Evolutionary conservation across 495 filamentous ascomycete genomes (phyloP).

Genomic region (Penicillium ochrochloron): DNA sequence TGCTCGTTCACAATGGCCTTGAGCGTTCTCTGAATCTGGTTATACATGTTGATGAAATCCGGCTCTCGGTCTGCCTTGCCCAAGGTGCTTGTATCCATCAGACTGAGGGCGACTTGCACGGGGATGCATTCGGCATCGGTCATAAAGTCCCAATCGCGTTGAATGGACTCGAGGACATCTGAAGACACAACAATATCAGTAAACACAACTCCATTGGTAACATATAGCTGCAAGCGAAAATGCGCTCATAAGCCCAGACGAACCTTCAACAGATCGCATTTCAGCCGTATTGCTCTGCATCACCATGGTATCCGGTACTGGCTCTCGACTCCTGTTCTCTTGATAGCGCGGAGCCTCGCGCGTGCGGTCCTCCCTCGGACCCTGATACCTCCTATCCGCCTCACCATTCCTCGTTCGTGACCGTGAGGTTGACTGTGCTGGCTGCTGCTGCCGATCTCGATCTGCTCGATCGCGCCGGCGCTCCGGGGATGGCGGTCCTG

Average conservation of each 20-base stretch:
- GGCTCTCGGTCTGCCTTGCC: constrained; percentile 86
- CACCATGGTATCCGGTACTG: constrained; percentile 18
- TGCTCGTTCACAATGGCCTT: constrained; percentile 98
- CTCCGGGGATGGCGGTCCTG: constrained; percentile 37
- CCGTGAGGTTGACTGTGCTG: constrained; percentile 38
- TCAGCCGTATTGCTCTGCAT: constrained; percentile 24
- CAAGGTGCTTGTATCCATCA: constrained; percentile 92
- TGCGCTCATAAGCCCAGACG: constrained; percentile 11
- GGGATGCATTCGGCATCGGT: constrained; percentile 83
- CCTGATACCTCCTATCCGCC: constrained; percentile 32
- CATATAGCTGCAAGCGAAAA: background rate
- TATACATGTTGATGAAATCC: constrained; percentile 79
- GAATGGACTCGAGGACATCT: constrained; percentile 73
- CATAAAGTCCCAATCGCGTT: constrained; percentile 91
- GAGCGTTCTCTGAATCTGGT: constrained; percentile 84
- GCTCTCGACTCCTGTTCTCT: constrained; percentile 32
- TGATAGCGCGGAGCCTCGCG: constrained; percentile 31
- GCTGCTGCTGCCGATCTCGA: constrained; percentile 39
- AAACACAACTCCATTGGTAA: background rate
- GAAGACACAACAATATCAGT: background rate
- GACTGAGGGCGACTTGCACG: constrained; percentile 86
- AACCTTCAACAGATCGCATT: constrained; percentile 50
- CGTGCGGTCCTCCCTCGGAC: constrained; percentile 33
- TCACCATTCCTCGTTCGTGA: constrained; percentile 45
- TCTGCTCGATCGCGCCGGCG: constrained; percentile 42